Conservation (phyloP, 2,329 filamentous ascomycete species). For the Microascus cirrosus region DNA sequence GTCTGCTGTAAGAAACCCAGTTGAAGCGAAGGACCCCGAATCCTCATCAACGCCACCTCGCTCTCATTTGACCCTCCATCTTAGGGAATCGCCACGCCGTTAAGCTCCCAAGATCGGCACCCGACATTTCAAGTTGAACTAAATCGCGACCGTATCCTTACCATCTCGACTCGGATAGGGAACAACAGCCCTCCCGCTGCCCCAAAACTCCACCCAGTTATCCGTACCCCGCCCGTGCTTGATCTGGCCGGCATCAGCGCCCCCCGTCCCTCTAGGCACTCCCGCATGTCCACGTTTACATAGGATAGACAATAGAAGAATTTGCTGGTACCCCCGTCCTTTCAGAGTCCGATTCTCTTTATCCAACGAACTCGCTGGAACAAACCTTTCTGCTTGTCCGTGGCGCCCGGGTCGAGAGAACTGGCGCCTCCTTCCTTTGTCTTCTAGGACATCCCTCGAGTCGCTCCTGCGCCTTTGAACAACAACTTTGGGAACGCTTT, state of each 20-base stretch:
- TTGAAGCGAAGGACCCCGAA: neutral
- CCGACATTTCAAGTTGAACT: neutral
- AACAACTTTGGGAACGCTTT: neutral
- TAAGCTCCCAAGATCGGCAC: neutral
- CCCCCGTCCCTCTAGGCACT: neutral
- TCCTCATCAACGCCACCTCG: neutral
- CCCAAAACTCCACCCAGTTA: neutral
- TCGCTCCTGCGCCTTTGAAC: neutral
- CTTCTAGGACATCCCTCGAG: neutral
- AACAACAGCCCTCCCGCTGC: neutral
- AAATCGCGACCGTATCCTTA: neutral
- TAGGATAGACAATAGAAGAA: conserved; percentile 5
- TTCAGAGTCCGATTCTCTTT: neutral
- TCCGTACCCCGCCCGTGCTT: neutral
- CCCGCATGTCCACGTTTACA: neutral
- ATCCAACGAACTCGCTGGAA: neutral
- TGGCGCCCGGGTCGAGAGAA: neutral
- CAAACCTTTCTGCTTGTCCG: neutral
- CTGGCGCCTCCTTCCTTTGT: neutral
- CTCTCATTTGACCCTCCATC: neutral
- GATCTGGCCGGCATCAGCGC: neutral
- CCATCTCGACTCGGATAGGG: neutral
- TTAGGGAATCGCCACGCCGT: neutral
- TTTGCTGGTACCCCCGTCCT: neutral
- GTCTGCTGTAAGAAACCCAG: neutral